A percentile compares a stretch with the other conserved stretches of the same genome.
phyloP scores from a whole-genome alignment of 2,329 filamentous ascomycete species.

The Corinectria fuckeliana region DNA sequence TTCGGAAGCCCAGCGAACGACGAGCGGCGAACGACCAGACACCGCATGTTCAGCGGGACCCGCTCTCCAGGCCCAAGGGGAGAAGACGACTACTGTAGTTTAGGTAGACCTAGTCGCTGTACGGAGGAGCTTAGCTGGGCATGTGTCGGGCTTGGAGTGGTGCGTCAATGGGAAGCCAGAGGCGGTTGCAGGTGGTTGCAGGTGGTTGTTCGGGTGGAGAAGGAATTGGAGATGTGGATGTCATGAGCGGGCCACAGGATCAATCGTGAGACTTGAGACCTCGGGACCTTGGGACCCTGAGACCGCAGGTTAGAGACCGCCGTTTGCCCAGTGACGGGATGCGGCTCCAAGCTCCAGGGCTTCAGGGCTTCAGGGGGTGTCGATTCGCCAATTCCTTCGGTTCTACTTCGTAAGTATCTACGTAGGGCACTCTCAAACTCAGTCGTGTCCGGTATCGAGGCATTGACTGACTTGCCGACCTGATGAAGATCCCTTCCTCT shows the following conservation, averaged over 20 bases:
- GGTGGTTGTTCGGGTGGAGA: neutral
- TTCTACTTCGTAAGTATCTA: too few species aligned
- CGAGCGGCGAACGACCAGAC: neutral
- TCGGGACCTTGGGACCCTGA: too few species aligned
- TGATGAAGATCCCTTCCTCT: neutral
- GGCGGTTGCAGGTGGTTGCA: slow-evolving; percentile 7
- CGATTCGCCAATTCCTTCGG: neutral
- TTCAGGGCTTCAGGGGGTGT: neutral
- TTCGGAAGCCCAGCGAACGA: slow-evolving; percentile 1
- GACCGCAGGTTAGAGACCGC: slow-evolving; percentile 3
- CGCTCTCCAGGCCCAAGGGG: neutral
- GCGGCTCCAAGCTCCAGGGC: neutral
- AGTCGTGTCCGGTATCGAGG: too few species aligned
- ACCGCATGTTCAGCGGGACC: neutral
- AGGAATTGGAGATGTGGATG: neutral
- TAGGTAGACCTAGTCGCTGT: too few species aligned
- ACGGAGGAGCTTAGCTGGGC: slow-evolving; percentile 13
- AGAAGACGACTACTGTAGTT: neutral
- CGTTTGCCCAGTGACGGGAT: slow-evolving; percentile 11
- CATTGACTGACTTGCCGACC: neutral
- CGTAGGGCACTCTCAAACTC: too few species aligned
- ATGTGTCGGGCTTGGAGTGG: slow-evolving; percentile 31
- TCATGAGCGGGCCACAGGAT: too few species aligned
- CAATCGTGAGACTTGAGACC: too few species aligned
- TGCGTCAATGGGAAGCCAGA: slow-evolving; percentile 17